Conservation (phyloP, 2,329 filamentous ascomycete species). For the Cladophialophora psammophila region DNA sequence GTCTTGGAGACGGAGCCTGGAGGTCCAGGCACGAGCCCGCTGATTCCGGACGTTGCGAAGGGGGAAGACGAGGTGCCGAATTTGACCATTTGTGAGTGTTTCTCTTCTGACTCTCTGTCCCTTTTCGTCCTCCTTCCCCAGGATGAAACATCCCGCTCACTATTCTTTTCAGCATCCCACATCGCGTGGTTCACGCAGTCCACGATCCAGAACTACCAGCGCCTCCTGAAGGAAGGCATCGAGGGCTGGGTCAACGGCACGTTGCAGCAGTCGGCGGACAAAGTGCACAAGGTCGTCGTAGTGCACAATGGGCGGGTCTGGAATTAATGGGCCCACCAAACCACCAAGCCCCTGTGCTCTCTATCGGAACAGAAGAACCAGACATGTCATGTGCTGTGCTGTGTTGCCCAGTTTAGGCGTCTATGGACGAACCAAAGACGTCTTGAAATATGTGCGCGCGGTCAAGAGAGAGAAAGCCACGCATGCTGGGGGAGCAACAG, state of each 20-base stretch:
- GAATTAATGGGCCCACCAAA: constrained; percentile 20
- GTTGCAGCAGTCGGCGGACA: constrained; percentile 24
- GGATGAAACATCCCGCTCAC: background rate
- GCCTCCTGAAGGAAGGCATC: constrained; percentile 56
- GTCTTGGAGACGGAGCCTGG: constrained; percentile 59
- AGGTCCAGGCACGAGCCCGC: constrained; percentile 51
- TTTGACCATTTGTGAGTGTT: constrained; percentile 50
- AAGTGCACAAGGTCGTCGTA: constrained; percentile 31
- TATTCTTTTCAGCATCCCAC: constrained; percentile 51
- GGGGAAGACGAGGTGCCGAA: constrained; percentile 55
- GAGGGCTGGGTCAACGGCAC: constrained; percentile 46
- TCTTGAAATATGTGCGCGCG: no score
- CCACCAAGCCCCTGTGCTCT: no score
- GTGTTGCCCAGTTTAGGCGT: background rate
- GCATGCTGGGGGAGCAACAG: no score
- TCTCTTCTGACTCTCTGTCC: background rate
- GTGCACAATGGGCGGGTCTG: constrained; percentile 37
- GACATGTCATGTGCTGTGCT: background rate
- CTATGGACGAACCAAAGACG: no score
- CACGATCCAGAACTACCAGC: constrained; percentile 56
- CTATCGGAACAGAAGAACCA: no score
- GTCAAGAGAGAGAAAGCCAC: no score
- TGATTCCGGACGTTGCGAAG: constrained; percentile 48
- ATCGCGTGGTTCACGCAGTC: constrained; percentile 61
- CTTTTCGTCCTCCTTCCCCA: background rate